Conservation (phyloP, 352 stramenopile genomes). For the Globisporangium polare region DNA sequence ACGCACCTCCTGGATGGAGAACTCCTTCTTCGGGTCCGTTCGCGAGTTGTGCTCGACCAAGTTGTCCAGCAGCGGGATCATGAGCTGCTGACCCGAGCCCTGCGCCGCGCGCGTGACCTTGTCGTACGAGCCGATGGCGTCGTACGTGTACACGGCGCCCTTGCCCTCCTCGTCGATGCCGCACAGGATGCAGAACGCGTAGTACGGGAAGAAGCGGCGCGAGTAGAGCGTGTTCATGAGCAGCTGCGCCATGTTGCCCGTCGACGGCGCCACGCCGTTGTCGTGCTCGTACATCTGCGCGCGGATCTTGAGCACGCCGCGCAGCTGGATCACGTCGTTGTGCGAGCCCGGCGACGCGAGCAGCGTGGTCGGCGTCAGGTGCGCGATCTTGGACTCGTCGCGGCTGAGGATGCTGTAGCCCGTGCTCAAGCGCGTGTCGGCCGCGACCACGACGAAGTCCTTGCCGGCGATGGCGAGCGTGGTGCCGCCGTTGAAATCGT, state of each 20-base stretch:
- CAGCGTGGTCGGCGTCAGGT: constrained; percentile 67
- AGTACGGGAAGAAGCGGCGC: constrained; percentile 99
- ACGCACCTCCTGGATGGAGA: constrained; percentile 85
- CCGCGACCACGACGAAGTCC: constrained; percentile 96
- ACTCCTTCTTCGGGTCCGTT: constrained; percentile 89
- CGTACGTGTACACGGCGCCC: constrained; percentile 97
- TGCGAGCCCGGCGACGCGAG: constrained; percentile 77
- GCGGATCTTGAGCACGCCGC: constrained; percentile 72
- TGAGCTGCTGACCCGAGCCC: constrained; percentile 93
- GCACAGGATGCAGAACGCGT: constrained; percentile 97
- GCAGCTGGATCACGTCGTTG: constrained; percentile 86
- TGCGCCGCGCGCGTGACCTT: constrained; percentile 68
- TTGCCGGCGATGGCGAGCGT: constrained; percentile 92
- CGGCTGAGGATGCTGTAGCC: constrained; percentile 97
- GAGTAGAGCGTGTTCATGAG: constrained; percentile 98
- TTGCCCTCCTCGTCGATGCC: constrained; percentile 96
- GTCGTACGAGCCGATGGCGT: constrained; percentile 94
- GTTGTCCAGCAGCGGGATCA: constrained; percentile 99
- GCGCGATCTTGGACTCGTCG: constrained; percentile 90
- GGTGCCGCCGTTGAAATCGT: constrained; percentile 85
- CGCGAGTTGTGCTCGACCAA: constrained; percentile 91
- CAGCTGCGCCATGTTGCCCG: constrained; percentile 93
- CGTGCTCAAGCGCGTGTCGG: constrained; percentile 94
- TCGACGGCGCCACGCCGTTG: constrained; percentile 92
- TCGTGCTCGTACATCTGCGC: constrained; percentile 93